Percentiles rank a stretch among this genome's conserved stretches.
phyloP scores from a whole-genome alignment of 371 early-diverging fungal genomes.

The Mortierella sp. region DNA sequence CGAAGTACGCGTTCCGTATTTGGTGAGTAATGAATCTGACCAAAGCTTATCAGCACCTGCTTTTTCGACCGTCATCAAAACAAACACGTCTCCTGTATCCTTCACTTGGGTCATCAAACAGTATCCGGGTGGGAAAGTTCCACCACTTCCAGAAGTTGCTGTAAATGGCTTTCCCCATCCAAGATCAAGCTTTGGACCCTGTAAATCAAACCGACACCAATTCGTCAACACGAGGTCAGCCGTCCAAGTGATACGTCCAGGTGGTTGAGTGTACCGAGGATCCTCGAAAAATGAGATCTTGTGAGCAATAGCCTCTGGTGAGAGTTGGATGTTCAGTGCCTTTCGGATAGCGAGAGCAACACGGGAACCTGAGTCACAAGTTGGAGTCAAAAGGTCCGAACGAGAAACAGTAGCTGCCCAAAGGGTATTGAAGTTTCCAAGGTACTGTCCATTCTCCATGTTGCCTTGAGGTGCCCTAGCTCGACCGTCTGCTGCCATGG shows the following conservation, averaged over 20 bases:
- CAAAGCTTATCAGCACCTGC: constrained; percentile 46
- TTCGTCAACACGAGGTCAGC: constrained; percentile 58
- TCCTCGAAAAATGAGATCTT: constrained; percentile 54
- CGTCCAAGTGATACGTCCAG: constrained; percentile 48
- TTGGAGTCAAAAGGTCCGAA: constrained; percentile 39
- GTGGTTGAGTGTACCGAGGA: constrained; percentile 22
- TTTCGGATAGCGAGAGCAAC: constrained; percentile 55
- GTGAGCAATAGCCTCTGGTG: constrained; percentile 52
- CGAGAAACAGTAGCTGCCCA: constrained; percentile 44
- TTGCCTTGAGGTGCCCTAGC: constrained; percentile 43
- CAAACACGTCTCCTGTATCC: constrained; percentile 36
- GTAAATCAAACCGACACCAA: constrained; percentile 58
- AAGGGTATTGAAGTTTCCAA: constrained; percentile 58
- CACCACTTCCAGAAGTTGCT: constrained; percentile 46
- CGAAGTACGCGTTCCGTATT: constrained; percentile 40
- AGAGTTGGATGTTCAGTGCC: constrained; percentile 33
- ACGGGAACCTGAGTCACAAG: constrained; percentile 36
- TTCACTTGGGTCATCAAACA: constrained; percentile 50
- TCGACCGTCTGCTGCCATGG: constrained; percentile 59
- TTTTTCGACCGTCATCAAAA: constrained; percentile 53
- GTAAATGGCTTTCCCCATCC: constrained; percentile 59
- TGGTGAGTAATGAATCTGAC: constrained; percentile 50
- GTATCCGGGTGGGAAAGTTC: constrained; percentile 52
- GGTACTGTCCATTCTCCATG: constrained; percentile 51
- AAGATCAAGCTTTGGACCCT: constrained; percentile 52